Percentiles rank a stretch among this genome's conserved stretches.
These are phyloP conservation scores for Xylariales sp. DNA, from an alignment of 2,329 filamentous ascomycete genomes.

Conservation along the genomic window DNA sequence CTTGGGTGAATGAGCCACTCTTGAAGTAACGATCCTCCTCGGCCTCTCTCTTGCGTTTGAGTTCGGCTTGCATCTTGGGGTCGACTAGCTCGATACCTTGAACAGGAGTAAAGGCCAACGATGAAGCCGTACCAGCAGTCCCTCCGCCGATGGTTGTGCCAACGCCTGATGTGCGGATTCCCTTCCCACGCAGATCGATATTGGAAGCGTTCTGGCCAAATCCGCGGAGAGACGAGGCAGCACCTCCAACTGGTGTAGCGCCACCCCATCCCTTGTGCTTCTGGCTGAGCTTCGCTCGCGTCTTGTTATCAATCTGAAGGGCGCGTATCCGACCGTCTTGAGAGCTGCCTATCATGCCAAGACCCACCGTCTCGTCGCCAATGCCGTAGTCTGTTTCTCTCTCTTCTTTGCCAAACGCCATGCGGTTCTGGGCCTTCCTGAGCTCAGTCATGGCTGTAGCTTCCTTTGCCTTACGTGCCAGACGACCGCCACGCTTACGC, in stretches of 20 bases:
- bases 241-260: constrained; percentile 58
- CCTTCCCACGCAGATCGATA: constrained; percentile 71
- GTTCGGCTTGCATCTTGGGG: constrained; percentile 82
- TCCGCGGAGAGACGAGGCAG: constrained; percentile 76
- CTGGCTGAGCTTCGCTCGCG: constrained; percentile 85
- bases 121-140: constrained; percentile 73
- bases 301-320: constrained; percentile 87
- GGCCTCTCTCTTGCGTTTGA: constrained; percentile 85
- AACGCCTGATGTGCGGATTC: constrained; percentile 77
- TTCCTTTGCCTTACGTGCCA: constrained; percentile 92
- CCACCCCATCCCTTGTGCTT: constrained; percentile 96
- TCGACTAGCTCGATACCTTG: constrained; percentile 95
- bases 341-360: constrained; percentile 91
- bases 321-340: constrained; percentile 87
- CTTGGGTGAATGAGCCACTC: constrained; percentile 92
- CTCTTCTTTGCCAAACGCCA: constrained; percentile 95
- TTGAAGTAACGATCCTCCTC: constrained; percentile 97
- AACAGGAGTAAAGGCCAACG: constrained; percentile 87
- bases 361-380: constrained; percentile 77
- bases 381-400: constrained; percentile 86
- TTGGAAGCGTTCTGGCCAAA: constrained; percentile 64
- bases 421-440: constrained; percentile 90
- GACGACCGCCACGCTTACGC: constrained; percentile 83
- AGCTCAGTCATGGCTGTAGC: constrained; percentile 95
- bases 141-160: constrained; percentile 62